Evolutionary conservation across 176 grass and related monocot genomes (phyloP).

Genomic region (Cenchrus fungigraminus): DNA sequence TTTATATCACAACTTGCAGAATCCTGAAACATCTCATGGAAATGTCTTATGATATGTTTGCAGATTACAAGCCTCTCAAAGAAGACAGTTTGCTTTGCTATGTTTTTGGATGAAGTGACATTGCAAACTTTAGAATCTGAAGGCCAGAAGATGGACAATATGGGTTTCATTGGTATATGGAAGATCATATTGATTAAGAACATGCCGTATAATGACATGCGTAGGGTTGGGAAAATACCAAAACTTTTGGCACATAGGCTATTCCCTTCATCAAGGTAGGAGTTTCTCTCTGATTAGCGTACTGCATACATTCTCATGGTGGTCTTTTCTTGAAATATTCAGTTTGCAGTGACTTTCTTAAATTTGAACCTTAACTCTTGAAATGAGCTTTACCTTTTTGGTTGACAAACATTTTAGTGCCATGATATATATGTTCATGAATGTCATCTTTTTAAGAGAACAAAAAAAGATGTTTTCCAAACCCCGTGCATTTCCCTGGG

Average conservation of each 20-base stretch:
- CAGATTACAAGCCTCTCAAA: conserved; percentile 95
- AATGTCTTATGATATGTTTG: conserved; percentile 38
- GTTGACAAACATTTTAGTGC: neutral
- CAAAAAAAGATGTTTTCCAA: neutral
- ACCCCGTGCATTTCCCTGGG: conserved; percentile 1
- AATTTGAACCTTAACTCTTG: neutral
- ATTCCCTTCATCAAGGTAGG: conserved; percentile 93
- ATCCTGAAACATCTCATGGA: neutral
- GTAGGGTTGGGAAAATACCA: conserved; percentile 96
- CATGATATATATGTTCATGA: neutral
- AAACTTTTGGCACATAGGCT: conserved; percentile 95
- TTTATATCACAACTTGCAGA: neutral
- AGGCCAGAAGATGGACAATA: conserved; percentile 79
- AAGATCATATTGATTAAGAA: conserved; percentile 91
- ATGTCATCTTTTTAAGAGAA: neutral
- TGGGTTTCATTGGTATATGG: conserved; percentile 95
- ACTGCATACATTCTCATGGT: neutral
- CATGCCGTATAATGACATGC: conserved; percentile 90
- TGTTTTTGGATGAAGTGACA: conserved; percentile 97
- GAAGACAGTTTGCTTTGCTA: conserved; percentile 98
- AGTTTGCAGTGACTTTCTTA: conserved; percentile 14
- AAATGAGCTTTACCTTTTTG: conserved; percentile 4
- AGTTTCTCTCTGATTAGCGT: conserved; percentile 8
- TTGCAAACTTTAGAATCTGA: conserved; percentile 86
- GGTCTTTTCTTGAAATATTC: neutral